Evolutionary conservation across 2,329 filamentous ascomycete genomes (phyloP).

Genomic region (Sphaceloma murrayae): DNA sequence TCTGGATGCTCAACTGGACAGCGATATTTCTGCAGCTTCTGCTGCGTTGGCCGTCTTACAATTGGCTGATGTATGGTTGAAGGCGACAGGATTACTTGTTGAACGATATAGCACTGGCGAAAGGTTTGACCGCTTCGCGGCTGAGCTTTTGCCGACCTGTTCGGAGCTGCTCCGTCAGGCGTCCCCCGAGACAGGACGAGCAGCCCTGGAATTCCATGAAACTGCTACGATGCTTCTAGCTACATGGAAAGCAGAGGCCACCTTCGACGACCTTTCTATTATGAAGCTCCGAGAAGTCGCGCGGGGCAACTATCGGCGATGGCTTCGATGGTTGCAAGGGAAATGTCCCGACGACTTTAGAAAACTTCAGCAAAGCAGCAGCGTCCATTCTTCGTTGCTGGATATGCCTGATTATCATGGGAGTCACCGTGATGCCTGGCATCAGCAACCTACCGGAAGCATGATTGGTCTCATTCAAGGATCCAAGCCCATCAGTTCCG

Average conservation of each 20-base stretch:
- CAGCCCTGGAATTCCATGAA: slow-evolving; percentile 14
- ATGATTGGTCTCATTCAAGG: slow-evolving; percentile 7
- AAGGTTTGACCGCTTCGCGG: not conserved
- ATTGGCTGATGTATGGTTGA: slow-evolving; percentile 4
- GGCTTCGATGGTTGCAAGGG: slow-evolving; percentile 14
- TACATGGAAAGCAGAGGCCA: slow-evolving; percentile 10
- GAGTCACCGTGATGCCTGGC: slow-evolving; percentile 15
- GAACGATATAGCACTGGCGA: not conserved
- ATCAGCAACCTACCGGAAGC: slow-evolving; percentile 17
- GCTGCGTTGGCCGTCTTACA: not conserved
- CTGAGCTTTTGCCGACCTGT: slow-evolving; percentile 2
- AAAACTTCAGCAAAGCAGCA: not conserved
- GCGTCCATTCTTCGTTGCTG: not conserved
- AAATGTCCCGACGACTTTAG: slow-evolving; percentile 1
- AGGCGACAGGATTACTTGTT: no score
- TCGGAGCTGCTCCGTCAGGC: slow-evolving; percentile 4
- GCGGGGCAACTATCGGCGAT: slow-evolving; percentile 12
- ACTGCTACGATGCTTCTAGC: slow-evolving; percentile 7
- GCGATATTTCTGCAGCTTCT: not conserved
- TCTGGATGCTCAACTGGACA: slow-evolving; percentile 1
- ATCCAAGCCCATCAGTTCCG: slow-evolving; percentile 9
- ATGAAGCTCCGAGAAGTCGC: slow-evolving; percentile 15
- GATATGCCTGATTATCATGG: slow-evolving; percentile 16
- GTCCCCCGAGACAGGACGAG: not conserved
- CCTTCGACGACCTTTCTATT: slow-evolving; percentile 15